Evolutionary conservation across 2,329 filamentous ascomycete species (phyloP).

Genomic region (Epicoccum sorghinum): DNA sequence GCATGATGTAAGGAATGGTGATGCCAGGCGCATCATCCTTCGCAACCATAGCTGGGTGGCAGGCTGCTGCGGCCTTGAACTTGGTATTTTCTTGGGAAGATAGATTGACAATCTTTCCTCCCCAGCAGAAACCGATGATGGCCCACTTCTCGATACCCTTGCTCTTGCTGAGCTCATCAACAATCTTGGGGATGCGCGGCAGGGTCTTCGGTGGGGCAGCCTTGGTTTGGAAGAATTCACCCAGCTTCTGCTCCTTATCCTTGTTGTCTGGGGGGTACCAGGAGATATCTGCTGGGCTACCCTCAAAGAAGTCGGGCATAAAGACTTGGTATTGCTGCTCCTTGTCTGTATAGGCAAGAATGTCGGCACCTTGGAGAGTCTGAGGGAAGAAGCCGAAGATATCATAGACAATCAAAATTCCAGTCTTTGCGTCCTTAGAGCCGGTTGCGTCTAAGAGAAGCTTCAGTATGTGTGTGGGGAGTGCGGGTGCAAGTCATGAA

Average conservation of each 20-base stretch:
- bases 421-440: conserved; percentile 60
- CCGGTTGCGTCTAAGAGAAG: conserved; percentile 59
- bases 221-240: conserved; percentile 63
- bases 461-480: not conserved
- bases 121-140: conserved; percentile 67
- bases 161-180: conserved; percentile 59
- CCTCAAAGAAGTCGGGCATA: conserved; percentile 91
- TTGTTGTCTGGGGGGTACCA: conserved; percentile 67
- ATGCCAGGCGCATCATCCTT: conserved; percentile 62
- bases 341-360: conserved; percentile 68
- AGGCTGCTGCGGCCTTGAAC: conserved; percentile 64
- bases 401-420: conserved; percentile 65
- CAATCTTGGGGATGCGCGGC: conserved; percentile 60
- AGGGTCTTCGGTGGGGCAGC: conserved; percentile 65
- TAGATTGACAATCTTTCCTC: conserved; percentile 62
- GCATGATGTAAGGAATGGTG: conserved; percentile 62
- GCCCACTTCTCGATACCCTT: conserved; percentile 62
- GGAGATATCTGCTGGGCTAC: conserved; percentile 68
- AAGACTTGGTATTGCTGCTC: conserved; percentile 79
- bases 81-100: conserved; percentile 57
- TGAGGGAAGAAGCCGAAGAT: conserved; percentile 70
- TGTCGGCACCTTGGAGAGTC: conserved; percentile 68
- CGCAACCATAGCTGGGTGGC: conserved; percentile 67
- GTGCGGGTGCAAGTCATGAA: not conserved
- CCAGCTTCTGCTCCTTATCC: conserved; percentile 65